phyloP scores from a whole-genome alignment of 1,284 basidiomycete species.

The Cryptococcus sp. region DNA sequence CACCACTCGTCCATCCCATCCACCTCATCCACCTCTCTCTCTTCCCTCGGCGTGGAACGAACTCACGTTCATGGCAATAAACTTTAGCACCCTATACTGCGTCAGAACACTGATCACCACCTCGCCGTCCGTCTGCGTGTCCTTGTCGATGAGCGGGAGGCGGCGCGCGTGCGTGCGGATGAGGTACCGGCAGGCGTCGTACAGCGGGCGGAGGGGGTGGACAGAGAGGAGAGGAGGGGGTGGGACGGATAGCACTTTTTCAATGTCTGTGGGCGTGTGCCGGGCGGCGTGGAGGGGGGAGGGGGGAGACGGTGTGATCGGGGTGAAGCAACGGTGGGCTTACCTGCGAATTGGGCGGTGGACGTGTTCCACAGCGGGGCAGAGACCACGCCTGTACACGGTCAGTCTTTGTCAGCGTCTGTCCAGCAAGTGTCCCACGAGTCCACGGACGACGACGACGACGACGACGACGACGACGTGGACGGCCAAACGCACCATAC shows the following conservation, averaged over 20 bases:
- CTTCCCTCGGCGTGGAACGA: neutral
- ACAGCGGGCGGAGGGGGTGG: conserved; percentile 81
- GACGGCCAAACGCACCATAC: conserved; percentile 64
- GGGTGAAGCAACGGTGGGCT: conserved; percentile 5
- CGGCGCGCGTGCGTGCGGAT: conserved; percentile 95
- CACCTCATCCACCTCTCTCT: neutral
- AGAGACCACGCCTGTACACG: conserved; percentile 78
- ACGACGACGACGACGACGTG: too few relatives aligned
- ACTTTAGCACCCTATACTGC: conserved; percentile 96
- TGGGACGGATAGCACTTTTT: conserved; percentile 85
- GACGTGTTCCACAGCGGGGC: conserved; percentile 98
- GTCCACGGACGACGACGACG: neutral
- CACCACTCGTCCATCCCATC: too few relatives aligned
- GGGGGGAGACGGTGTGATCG: too few relatives aligned
- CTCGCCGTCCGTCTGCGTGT: conserved; percentile 90
- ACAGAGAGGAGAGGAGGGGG: conserved; percentile 87
- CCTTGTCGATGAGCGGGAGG: conserved; percentile 87
- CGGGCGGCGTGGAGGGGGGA: neutral
- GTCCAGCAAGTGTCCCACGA: too few relatives aligned
- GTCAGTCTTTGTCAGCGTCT: neutral
- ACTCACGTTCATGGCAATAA: conserved; percentile 93
- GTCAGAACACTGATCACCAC: conserved; percentile 94
- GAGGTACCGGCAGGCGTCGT: conserved; percentile 83
- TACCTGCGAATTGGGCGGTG: conserved; percentile 71
- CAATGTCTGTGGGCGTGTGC: conserved; percentile 76